These are phyloP conservation scores for Plasmodium knowlesi DNA, from an alignment of 169 alveolate species.

Conservation along the genomic window DNA sequence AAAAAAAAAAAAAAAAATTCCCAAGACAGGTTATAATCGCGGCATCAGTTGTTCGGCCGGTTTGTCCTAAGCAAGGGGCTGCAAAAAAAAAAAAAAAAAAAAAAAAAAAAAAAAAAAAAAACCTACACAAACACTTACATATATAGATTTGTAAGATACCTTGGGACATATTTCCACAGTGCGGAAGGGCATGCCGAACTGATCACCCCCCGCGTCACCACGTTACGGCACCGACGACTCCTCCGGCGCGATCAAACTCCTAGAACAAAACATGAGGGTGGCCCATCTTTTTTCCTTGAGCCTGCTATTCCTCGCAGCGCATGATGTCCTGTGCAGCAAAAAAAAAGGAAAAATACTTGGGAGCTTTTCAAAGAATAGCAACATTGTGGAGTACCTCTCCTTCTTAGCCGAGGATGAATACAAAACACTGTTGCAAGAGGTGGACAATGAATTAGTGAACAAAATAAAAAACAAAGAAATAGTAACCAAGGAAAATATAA, in stretches of 20 bases:
- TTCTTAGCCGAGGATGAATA: conserved; percentile 13
- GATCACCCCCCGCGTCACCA: neutral
- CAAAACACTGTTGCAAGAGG: conserved; percentile 13
- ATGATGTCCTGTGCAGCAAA: conserved; percentile 30
- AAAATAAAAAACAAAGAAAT: conserved; percentile 22
- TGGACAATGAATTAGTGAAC: neutral
- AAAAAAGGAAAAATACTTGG: conserved; percentile 19
- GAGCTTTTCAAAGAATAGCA: neutral
- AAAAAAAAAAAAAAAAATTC: neutral
- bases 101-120: no score
- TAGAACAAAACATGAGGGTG: conserved; percentile 32
- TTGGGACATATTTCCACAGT: neutral
- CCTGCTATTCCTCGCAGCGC: conserved; percentile 26
- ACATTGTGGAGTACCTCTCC: conserved; percentile 8
- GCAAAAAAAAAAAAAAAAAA: neutral
- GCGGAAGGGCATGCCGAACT: neutral
- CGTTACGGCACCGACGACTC: neutral
- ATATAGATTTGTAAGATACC: neutral
- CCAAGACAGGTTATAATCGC: neutral
- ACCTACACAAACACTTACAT: neutral
- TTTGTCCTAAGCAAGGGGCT: neutral
- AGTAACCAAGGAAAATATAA: conserved; percentile 25
- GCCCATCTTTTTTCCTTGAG: neutral
- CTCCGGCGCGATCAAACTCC: neutral
- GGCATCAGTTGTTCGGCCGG: neutral